These are phyloP conservation scores for Silene conica DNA, from an alignment of 148 eudicot genomes.

Conservation along the genomic window DNA sequence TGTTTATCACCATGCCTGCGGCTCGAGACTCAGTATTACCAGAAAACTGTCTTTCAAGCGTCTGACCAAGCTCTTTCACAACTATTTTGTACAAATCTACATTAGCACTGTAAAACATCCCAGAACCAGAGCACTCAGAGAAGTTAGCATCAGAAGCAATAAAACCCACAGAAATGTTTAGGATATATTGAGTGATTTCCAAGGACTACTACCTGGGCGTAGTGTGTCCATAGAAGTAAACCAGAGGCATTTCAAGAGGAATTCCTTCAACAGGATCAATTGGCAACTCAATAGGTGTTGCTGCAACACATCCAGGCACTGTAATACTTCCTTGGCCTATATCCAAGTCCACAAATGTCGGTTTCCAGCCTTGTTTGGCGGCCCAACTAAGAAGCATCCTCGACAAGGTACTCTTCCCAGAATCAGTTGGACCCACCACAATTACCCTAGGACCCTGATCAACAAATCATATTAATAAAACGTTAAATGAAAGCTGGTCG, in stretches of 20 bases:
- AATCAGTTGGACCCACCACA: conserved; percentile 96
- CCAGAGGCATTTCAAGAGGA: conserved; percentile 95
- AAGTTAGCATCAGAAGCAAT: neutral
- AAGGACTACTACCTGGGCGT: conserved; percentile 66
- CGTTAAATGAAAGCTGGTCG: neutral
- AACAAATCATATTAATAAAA: conserved; percentile 10
- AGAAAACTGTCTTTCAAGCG: conserved; percentile 72
- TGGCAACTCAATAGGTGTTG: conserved; percentile 94
- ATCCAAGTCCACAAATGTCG: conserved; percentile 95
- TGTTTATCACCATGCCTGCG: conserved; percentile 95
- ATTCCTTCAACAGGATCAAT: conserved; percentile 98
- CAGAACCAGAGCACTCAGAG: conserved; percentile 5
- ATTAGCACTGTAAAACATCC: conserved; percentile 49
- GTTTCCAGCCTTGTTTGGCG: conserved; percentile 98
- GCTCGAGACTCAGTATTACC: conserved; percentile 90
- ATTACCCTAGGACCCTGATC: conserved; percentile 86
- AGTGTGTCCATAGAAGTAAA: conserved; percentile 77
- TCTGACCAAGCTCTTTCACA: conserved; percentile 82
- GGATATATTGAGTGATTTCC: neutral
- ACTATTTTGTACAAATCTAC: conserved; percentile 77
- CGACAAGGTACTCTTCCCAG: conserved; percentile 90
- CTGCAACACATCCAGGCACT: conserved; percentile 85
- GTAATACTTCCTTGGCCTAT: conserved; percentile 95
- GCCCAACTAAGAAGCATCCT: conserved; percentile 99
- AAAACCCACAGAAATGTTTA: neutral